Conservation (phyloP, 2,329 filamentous ascomycete species). For the Colletotrichum sp. region DNA sequence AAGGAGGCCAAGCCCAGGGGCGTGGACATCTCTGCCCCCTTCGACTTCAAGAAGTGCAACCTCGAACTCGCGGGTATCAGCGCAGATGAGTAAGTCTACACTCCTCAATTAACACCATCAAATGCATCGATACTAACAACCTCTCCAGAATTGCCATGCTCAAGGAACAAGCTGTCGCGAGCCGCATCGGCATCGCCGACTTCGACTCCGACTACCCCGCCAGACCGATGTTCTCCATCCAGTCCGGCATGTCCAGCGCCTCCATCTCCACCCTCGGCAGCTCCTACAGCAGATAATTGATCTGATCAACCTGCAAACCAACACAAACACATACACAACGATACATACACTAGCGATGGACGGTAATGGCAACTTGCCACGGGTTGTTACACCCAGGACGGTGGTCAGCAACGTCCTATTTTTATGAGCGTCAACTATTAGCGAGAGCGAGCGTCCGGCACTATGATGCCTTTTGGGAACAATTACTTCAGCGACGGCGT, state of each 20-base stretch:
- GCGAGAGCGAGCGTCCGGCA: background rate
- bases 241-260: constrained; percentile 10
- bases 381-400: background rate
- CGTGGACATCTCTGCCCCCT: constrained; percentile 61
- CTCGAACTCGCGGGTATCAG: constrained; percentile 59
- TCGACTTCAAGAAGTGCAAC: constrained; percentile 62
- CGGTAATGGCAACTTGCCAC: constrained; percentile 4
- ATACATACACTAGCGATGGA: background rate
- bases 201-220: constrained; percentile 16
- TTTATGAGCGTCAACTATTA: background rate
- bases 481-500: constrained; percentile 13
- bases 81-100: constrained; percentile 60
- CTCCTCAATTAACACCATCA: background rate
- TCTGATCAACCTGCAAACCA: too few relatives aligned
- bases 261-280: constrained; percentile 17
- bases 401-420: background rate
- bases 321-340: background rate
- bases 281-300: background rate
- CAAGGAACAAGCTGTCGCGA: constrained; percentile 57
- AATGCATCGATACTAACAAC: background rate
- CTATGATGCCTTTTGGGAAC: constrained; percentile 2
- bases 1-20: constrained; percentile 45
- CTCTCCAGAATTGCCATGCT: constrained; percentile 50
- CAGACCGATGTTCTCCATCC: constrained; percentile 12
- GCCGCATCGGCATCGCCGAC: constrained; percentile 51